These are phyloP conservation scores for Rhodotorula babjevae DNA, from an alignment of 768 basidiomycete genomes.

Conservation along the genomic window DNA sequence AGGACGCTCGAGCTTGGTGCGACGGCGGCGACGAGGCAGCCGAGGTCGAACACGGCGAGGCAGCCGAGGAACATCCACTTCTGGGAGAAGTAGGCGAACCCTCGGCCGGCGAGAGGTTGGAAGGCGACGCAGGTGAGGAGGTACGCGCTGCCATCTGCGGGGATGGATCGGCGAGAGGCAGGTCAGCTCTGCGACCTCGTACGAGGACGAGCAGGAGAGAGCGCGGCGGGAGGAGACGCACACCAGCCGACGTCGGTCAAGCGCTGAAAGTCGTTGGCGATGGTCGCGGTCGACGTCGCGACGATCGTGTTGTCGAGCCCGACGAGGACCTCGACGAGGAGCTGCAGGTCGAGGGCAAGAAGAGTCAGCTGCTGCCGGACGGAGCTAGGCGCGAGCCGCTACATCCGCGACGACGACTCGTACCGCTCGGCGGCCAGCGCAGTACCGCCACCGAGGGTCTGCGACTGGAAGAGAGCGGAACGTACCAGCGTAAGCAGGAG, in stretches of 20 bases:
- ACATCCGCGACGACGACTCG: too few species aligned
- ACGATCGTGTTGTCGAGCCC: constrained; percentile 35
- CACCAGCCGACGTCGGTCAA: constrained; percentile 29
- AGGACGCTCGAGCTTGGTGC: constrained; percentile 9
- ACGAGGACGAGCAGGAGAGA: too few species aligned
- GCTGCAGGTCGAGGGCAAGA: background rate
- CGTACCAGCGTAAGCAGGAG: constrained; percentile 18
- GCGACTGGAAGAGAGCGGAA: background rate
- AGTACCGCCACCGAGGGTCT: too few species aligned
- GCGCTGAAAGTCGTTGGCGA: constrained; percentile 20
- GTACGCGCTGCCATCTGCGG: constrained; percentile 15
- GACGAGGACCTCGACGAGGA: constrained; percentile 30
- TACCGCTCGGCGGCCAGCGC: too few species aligned
- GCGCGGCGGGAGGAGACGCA: too few species aligned
- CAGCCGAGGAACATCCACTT: constrained; percentile 14
- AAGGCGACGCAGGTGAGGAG: constrained; percentile 24
- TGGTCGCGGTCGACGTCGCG: constrained; percentile 8
- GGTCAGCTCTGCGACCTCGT: too few species aligned
- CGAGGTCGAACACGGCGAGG: constrained; percentile 15
- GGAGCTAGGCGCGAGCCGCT: too few species aligned
- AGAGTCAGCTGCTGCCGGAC: background rate
- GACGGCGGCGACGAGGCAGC: constrained; percentile 21
- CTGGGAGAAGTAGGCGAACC: constrained; percentile 23
- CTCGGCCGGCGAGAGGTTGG: constrained; percentile 21
- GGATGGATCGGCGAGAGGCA: rapidly evolving